phyloP scores from a whole-genome alignment of 1,284 basidiomycete genomes.

The Cystobasidium slooffiae region DNA sequence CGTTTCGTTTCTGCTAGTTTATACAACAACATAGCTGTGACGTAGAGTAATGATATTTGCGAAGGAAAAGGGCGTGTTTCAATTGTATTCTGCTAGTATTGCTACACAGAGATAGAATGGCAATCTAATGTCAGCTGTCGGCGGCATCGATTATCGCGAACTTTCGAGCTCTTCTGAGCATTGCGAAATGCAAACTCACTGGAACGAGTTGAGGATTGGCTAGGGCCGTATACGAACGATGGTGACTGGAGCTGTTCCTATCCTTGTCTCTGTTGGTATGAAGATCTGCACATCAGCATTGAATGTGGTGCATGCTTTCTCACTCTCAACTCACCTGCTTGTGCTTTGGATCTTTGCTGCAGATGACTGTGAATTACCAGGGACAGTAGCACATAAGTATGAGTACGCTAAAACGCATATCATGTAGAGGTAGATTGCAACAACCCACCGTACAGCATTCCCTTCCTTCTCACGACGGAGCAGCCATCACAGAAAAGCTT shows the following conservation, averaged over 20 bases:
- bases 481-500: slow-evolving; percentile 92
- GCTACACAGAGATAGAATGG: too few relatives aligned
- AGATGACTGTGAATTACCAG: slow-evolving; percentile 66
- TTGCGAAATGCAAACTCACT: too few relatives aligned
- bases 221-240: too few relatives aligned
- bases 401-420: neutral
- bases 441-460: slow-evolving; percentile 70
- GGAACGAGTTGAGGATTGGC: too few relatives aligned
- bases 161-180: too few relatives aligned
- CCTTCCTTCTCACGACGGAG: slow-evolving; percentile 77
- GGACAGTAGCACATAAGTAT: neutral
- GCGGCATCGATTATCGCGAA: too few relatives aligned
- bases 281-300: neutral
- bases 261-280: neutral
- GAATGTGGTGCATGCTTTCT: neutral
- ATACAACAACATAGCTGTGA: neutral
- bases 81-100: neutral
- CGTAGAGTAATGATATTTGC: neutral
- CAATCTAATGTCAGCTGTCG: too few relatives aligned
- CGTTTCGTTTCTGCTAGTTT: neutral
- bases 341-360: slow-evolving; percentile 92
- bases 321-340: slow-evolving; percentile 75
- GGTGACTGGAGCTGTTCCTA: too few relatives aligned
- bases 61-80: neutral
- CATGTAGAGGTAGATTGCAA: neutral